These are phyloP conservation scores for Artemisia argyi DNA, from an alignment of 129 eudicot genomes.

Conservation along the genomic window DNA sequence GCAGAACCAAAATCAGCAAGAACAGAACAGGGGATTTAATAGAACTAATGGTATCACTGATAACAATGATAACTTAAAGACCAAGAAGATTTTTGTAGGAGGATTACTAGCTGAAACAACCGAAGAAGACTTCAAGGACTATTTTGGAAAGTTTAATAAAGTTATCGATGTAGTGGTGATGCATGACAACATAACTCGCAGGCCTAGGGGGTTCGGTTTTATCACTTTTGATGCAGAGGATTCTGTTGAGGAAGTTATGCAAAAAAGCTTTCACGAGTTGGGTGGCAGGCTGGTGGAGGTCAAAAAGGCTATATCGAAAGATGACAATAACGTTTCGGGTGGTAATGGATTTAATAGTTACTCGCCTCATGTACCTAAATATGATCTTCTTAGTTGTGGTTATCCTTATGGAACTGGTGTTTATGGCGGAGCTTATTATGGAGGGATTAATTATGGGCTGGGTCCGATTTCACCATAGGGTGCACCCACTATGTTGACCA, in stretches of 20 bases:
- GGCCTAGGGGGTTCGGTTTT: conserved; percentile 11
- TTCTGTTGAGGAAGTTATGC: conserved; percentile 2
- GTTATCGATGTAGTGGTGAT: conserved; percentile 12
- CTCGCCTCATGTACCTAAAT: background rate
- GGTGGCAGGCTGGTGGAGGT: conserved; percentile 7
- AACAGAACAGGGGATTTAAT: background rate
- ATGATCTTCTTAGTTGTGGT: background rate
- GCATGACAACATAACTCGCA: conserved; percentile 1
- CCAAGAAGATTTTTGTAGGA: conserved; percentile 14
- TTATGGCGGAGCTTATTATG: background rate
- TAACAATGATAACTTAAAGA: background rate
- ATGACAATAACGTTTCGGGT: background rate
- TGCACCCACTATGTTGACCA: background rate
- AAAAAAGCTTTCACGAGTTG: conserved; percentile 8
- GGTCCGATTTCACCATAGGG: conserved; percentile 1
- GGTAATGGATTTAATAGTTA: background rate
- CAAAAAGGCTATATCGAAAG: conserved; percentile 5
- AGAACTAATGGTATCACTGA: background rate
- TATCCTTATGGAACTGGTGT: background rate
- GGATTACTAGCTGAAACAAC: conserved; percentile 4
- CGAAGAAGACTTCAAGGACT: background rate
- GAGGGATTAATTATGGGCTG: background rate
- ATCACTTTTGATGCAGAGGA: conserved; percentile 5
- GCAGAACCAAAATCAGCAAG: background rate
- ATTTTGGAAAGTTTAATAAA: conserved; percentile 7